A percentile compares a stretch with the other conserved stretches of the same genome.
phyloP scores from a whole-genome alignment of 768 basidiomycete genomes.

The Russula foetens region DNA sequence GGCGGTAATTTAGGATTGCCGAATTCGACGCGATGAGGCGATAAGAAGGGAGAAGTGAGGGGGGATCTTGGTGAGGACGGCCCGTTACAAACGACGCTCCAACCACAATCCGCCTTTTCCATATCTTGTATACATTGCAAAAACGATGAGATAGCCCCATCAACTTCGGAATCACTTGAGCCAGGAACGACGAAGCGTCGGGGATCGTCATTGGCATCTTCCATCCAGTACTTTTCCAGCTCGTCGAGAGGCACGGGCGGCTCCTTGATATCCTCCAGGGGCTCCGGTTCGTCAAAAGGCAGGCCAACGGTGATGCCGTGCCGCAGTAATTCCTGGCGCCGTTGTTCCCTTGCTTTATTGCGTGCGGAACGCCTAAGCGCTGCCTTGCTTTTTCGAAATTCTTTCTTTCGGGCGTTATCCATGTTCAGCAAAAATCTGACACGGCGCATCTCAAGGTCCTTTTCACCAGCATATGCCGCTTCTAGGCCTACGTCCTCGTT shows the following conservation, averaged over 20 bases:
- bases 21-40: not conserved
- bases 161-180: constrained; percentile 9
- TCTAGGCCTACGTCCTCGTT: constrained; percentile 30
- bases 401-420: constrained; percentile 30
- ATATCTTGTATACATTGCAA: constrained; percentile 9
- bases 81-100: constrained; percentile 2
- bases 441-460: constrained; percentile 45
- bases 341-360: constrained; percentile 26
- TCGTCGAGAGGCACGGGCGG: constrained; percentile 29
- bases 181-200: constrained; percentile 33
- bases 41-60: not conserved
- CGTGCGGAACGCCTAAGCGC: constrained; percentile 25
- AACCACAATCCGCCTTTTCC: constrained; percentile 11
- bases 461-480: constrained; percentile 33
- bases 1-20: constrained; percentile 1
- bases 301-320: constrained; percentile 16
- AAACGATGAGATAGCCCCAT: not conserved
- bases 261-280: constrained; percentile 25
- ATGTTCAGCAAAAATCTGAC: constrained; percentile 49
- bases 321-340: constrained; percentile 26
- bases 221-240: constrained; percentile 31
- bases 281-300: constrained; percentile 8
- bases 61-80: constrained; percentile 10
- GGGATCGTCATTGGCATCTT: constrained; percentile 28
- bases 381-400: constrained; percentile 28